A percentile compares a stretch with the other conserved stretches of the same genome.
Conservation (phyloP, 768 basidiomycete genomes). For the Trametes cingulata region DNA sequence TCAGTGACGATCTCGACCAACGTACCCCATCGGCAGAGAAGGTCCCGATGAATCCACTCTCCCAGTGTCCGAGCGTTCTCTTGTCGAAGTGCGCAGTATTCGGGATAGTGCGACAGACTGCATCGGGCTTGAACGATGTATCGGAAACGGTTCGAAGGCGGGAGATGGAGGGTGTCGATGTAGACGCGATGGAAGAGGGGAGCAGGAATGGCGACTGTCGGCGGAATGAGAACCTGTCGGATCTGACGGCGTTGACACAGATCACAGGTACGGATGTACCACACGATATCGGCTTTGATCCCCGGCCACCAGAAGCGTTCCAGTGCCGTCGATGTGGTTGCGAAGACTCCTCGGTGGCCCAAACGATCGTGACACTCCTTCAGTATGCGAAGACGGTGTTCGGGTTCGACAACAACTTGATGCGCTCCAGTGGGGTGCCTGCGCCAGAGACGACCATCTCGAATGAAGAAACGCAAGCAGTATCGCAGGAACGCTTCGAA, state of each 20-base stretch:
- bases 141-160: slow-evolving; percentile 32
- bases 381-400: no score
- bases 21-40: slow-evolving; percentile 46
- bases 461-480: no score
- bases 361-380: no score
- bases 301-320: slow-evolving; percentile 32
- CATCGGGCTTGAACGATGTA: slow-evolving; percentile 42
- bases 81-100: slow-evolving; percentile 30
- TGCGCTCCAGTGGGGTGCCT: no score
- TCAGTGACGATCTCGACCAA: no score
- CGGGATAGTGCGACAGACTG: slow-evolving; percentile 35
- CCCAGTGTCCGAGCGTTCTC: slow-evolving; percentile 33
- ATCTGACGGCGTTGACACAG: no score
- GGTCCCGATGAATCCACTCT: slow-evolving; percentile 38
- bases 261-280: no score
- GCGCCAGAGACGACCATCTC: no score
- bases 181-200: slow-evolving; percentile 38
- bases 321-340: neutral
- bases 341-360: slow-evolving; percentile 25
- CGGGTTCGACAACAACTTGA: no score
- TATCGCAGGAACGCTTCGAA: no score
- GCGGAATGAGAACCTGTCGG: no score
- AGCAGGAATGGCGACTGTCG: slow-evolving; percentile 22
- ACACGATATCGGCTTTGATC: slow-evolving; percentile 19
- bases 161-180: slow-evolving; percentile 45